phyloP scores from a whole-genome alignment of 129 eudicot genomes.

The Escallonia herrerae region DNA sequence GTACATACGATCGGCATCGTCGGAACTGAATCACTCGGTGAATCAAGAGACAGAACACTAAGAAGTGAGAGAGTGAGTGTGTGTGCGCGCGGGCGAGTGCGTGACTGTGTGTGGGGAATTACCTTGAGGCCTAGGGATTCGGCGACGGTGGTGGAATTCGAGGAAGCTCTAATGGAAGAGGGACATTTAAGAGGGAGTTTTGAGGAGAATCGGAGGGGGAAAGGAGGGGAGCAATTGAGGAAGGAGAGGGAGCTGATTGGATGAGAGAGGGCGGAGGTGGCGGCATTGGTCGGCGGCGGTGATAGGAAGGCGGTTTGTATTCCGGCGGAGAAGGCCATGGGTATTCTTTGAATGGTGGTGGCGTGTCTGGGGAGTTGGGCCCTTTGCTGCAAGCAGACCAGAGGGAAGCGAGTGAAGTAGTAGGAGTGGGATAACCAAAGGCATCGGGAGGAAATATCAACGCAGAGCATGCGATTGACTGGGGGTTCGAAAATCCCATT shows the following conservation, averaged over 20 bases:
- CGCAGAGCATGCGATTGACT: conserved; percentile 3
- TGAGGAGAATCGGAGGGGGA: conserved; percentile 9
- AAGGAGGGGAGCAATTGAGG: conserved; percentile 23
- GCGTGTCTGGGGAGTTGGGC: not conserved
- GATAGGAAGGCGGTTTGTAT: not conserved
- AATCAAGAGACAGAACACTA: no score
- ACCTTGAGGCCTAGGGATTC: conserved; percentile 74
- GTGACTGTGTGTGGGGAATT: not conserved
- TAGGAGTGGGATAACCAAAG: not conserved
- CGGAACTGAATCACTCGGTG: no score
- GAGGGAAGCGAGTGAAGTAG: not conserved
- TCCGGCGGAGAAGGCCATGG: not conserved
- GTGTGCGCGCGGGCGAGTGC: not conserved
- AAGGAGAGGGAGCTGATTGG: conserved; percentile 19
- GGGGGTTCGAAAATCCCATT: not conserved
- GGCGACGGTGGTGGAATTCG: conserved; percentile 34
- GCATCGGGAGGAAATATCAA: not conserved
- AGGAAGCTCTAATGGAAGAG: conserved; percentile 33
- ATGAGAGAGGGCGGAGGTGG: not conserved
- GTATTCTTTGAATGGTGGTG: not conserved
- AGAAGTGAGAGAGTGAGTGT: not conserved
- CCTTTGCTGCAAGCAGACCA: not conserved
- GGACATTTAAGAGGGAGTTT: conserved; percentile 16
- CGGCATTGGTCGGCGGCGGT: not conserved
- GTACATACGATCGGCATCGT: no score